These are phyloP conservation scores for Pelargonium cotyledonis DNA, from an alignment of 441 rosid species.

Conservation along the genomic window DNA sequence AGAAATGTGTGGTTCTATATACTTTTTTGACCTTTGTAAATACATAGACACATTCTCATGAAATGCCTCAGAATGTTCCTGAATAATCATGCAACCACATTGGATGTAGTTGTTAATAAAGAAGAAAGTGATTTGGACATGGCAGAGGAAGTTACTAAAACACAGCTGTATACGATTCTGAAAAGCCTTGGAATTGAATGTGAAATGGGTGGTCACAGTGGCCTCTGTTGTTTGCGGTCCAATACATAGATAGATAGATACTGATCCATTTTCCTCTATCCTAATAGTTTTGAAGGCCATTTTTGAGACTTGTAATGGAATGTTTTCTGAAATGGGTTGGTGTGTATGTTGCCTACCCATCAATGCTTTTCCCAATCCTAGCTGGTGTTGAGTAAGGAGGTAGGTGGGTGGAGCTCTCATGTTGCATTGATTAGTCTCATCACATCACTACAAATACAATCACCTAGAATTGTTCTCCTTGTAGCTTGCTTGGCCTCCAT, in stretches of 20 bases:
- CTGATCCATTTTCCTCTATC: not conserved
- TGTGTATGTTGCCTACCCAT: not conserved
- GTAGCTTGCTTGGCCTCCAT: slow-evolving; percentile 5
- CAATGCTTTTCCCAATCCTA: not conserved
- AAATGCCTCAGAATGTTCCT: too few relatives aligned
- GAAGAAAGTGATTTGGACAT: not conserved
- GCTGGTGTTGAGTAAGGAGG: too few relatives aligned
- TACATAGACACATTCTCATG: too few relatives aligned
- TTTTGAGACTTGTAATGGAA: not conserved
- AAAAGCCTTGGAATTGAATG: not conserved
- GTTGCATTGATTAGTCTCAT: not conserved
- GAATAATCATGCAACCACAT: too few relatives aligned
- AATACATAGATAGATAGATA: not conserved
- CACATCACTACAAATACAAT: not conserved
- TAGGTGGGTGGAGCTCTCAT: too few relatives aligned
- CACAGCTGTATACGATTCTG: slow-evolving; percentile 1
- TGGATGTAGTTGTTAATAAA: not conserved
- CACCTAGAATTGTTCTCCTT: not conserved
- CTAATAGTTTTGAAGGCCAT: not conserved
- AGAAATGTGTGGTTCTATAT: too few relatives aligned
- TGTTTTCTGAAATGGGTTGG: too few relatives aligned
- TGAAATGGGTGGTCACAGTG: not conserved
- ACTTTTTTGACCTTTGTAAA: too few relatives aligned
- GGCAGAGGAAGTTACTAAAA: not conserved
- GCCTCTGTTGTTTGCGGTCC: slow-evolving; percentile 2